Base-by-base conservation (phyloP, 2,329 filamentous ascomycete species). In the Botrytis porri region DNA sequence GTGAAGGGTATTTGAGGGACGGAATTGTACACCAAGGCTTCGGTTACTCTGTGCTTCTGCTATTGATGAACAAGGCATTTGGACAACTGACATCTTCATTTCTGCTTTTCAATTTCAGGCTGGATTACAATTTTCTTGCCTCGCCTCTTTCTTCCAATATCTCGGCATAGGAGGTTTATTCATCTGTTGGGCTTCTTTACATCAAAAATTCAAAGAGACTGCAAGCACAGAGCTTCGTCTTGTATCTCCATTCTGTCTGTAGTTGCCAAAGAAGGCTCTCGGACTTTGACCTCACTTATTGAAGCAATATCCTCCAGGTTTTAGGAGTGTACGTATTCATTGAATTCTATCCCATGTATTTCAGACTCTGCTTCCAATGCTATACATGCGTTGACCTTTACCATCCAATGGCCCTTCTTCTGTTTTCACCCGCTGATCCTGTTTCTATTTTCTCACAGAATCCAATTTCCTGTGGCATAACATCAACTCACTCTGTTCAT, bases 221-320 rank as follows among this genome's bases (percentile, higher is more conserved):
- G 84, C 82, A 86, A 88, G 88, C 86, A 89, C 83, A 89, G 88
- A 90, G 88, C 88, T 89, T 88, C 87, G 83, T 89, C 87, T 88
- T 80, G 86, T 43, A 72, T 72, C 82, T 81, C 79, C 80, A 83
- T 83, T 83, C 74, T 78, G 71, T 81, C 79, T 80, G 78, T 75
- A 78, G 78, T 76, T 76, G 76, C 78, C 77, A 75, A 77, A 79
- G 77, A 79, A 79, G 77, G 77, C 77, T 75, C 75, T 79, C 79
- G 78, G 77, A 80, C 75, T 79, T 75, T 78, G 75, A 78, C 62
- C 76, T 76, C 76, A 76, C 75, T 80, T 79, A 71, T 79, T 78
- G 74, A 73, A 75, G 70, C 70, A 73, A 59, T 73, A 70, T 76
- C 73, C 74, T 73, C 75, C 74, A 77, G 77, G 77, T 77, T 78